These are phyloP conservation scores for Tricladium varicosporioides DNA, from an alignment of 2,329 filamentous ascomycete species.

Conservation along the genomic window DNA sequence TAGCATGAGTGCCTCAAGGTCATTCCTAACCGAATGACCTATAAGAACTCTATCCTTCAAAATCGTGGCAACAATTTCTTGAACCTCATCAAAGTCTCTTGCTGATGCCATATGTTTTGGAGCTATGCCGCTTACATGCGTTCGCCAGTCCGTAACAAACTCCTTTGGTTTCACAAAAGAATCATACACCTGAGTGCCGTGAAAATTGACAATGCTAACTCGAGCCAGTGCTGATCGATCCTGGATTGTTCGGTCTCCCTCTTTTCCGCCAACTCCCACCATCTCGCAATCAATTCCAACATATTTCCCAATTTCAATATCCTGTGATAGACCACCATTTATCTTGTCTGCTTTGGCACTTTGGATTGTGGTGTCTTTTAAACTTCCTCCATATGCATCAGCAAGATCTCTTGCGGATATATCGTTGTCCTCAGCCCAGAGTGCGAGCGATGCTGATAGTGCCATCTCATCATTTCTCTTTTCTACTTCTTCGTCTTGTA, in stretches of 20 bases:
- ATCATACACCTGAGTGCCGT: conserved; percentile 90
- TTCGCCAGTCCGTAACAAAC: conserved; percentile 86
- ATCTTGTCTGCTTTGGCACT: conserved; percentile 48
- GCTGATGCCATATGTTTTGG: conserved; percentile 69
- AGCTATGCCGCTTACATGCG: conserved; percentile 77
- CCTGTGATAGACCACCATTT: conserved; percentile 61
- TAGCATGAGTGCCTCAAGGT: conserved; percentile 72
- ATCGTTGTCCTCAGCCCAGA: conserved; percentile 61
- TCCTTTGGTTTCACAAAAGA: conserved; percentile 81
- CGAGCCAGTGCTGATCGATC: conserved; percentile 77
- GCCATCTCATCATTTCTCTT: conserved; percentile 37
- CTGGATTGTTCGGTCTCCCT: conserved; percentile 25
- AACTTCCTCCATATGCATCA: conserved; percentile 58
- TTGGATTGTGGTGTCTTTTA: conserved; percentile 48
- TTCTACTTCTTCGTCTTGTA: conserved; percentile 27
- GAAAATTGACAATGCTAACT: conserved; percentile 89
- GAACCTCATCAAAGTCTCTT: conserved; percentile 73
- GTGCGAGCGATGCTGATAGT: conserved; percentile 52
- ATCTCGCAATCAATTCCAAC: conserved; percentile 96
- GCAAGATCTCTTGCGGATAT: conserved; percentile 59
- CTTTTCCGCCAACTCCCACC: conserved; percentile 79
- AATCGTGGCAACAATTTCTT: conserved; percentile 66
- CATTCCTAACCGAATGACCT: conserved; percentile 81
- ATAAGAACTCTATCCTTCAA: conserved; percentile 72
- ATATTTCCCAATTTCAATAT: conserved; percentile 79